Evolutionary conservation across 2,329 filamentous ascomycete species (phyloP).

Genomic region (Phialophora expanda): DNA sequence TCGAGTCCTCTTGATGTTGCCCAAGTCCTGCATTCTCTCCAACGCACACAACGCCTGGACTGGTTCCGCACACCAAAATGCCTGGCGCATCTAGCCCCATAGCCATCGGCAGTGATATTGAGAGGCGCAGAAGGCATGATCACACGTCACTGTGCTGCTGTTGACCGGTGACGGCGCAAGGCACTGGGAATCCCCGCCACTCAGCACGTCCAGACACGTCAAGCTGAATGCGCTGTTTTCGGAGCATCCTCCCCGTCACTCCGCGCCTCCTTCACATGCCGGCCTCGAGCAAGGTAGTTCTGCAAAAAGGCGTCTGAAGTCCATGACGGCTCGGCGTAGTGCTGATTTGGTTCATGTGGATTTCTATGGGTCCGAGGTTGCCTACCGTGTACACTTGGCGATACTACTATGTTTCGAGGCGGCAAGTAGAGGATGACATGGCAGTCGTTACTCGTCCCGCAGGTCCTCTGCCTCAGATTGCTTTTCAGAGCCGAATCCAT

Average conservation of each 20-base stretch:
- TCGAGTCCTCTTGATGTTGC: neutral
- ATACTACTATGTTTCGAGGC: neutral
- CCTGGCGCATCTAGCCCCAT: neutral
- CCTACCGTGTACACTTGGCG: neutral
- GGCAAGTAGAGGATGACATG: neutral
- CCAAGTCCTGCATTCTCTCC: neutral
- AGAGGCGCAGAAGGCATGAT: too few species aligned
- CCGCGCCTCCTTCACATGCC: neutral
- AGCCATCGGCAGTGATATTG: neutral
- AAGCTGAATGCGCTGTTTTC: neutral
- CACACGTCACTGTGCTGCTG: neutral
- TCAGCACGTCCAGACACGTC: too few species aligned
- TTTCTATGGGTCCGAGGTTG: neutral
- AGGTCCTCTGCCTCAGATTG: neutral
- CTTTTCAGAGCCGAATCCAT: neutral
- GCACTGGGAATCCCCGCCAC: too few species aligned
- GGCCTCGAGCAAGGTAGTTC: neutral
- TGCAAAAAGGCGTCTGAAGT: neutral
- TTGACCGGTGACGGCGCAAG: neutral
- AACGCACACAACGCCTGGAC: neutral
- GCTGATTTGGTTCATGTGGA: neutral
- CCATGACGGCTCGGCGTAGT: neutral
- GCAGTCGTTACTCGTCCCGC: neutral
- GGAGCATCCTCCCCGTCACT: neutral
- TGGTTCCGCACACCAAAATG: neutral